Conservation (phyloP, 768 basidiomycete genomes). For the Russula lepida region DNA sequence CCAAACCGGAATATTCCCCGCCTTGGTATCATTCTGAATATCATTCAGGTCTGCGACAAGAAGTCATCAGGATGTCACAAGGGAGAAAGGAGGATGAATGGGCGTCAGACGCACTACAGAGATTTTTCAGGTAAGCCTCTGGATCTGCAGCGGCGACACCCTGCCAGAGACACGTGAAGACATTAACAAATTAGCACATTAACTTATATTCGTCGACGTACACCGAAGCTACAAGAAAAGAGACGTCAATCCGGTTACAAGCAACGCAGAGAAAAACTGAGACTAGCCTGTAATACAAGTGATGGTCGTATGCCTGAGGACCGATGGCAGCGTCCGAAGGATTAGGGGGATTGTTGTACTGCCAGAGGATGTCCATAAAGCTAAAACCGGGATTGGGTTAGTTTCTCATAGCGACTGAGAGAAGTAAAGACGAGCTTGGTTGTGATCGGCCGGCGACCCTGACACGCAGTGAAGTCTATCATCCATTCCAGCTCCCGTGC, state of each 20-base stretch:
- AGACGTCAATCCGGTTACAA: not conserved
- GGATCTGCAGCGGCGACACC: conserved; percentile 62
- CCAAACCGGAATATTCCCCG: conserved; percentile 42
- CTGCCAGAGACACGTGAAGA: conserved; percentile 28
- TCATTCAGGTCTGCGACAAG: conserved; percentile 46
- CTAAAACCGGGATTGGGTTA: conserved; percentile 29
- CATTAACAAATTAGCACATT: not conserved
- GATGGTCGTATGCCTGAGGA: conserved; percentile 70
- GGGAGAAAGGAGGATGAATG: not conserved
- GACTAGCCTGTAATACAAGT: conserved; percentile 65
- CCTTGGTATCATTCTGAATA: conserved; percentile 38
- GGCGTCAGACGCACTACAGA: conserved; percentile 52
- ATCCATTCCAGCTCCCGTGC: not conserved
- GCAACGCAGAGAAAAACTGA: not conserved
- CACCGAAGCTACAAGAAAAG: conserved; percentile 43
- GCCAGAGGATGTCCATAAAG: conserved; percentile 81
- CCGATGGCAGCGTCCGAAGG: conserved; percentile 62
- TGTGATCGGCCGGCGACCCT: not conserved
- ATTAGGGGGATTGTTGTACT: conserved; percentile 58
- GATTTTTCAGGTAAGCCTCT: conserved; percentile 53
- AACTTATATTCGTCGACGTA: conserved; percentile 27
- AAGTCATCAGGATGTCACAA: not conserved
- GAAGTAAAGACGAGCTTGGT: conserved; percentile 5
- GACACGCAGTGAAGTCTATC: not conserved
- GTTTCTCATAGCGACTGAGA: not conserved